Conservation (phyloP, 768 basidiomycete species). For the Mycena pura region DNA sequence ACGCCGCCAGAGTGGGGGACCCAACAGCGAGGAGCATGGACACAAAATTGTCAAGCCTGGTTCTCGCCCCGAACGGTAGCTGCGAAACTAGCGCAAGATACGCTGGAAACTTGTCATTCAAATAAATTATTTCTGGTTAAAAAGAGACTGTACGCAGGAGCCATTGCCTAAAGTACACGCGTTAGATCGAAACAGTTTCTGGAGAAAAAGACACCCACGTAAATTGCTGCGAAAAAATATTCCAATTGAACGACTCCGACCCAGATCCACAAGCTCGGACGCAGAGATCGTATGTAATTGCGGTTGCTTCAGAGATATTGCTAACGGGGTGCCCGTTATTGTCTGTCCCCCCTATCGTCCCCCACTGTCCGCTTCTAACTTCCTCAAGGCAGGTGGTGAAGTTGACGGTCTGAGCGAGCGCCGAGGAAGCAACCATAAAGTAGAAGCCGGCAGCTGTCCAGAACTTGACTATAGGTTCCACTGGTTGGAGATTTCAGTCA, state of each 20-base stretch:
- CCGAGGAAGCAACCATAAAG: neutral
- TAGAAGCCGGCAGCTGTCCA: neutral
- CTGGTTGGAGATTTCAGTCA: too few species aligned
- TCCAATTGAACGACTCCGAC: slow-evolving; percentile 30
- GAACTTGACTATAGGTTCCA: too few species aligned
- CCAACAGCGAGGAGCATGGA: slow-evolving; percentile 45
- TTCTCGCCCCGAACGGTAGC: slow-evolving; percentile 44
- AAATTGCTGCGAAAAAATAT: slow-evolving; percentile 41
- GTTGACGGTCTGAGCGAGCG: slow-evolving; percentile 6
- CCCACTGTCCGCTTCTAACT: slow-evolving; percentile 15
- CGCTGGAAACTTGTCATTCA: slow-evolving; percentile 10
- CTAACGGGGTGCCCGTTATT: slow-evolving; percentile 26
- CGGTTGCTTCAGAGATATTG: slow-evolving; percentile 30
- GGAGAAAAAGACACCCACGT: slow-evolving; percentile 1
- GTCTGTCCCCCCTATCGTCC: slow-evolving; percentile 17
- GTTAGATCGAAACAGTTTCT: neutral
- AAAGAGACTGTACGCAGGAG: too few species aligned
- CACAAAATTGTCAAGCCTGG: slow-evolving; percentile 38
- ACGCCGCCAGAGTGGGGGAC: slow-evolving; percentile 41
- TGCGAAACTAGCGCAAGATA: slow-evolving; percentile 46
- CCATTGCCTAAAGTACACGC: slow-evolving; percentile 37
- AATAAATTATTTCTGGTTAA: too few species aligned
- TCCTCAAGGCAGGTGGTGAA: slow-evolving; percentile 15
- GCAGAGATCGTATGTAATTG: slow-evolving; percentile 34
- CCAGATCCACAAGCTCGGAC: slow-evolving; percentile 28